These are phyloP conservation scores for Cotoneaster glaucophyllus DNA, from an alignment of 306 rosid species.

Conservation along the genomic window DNA sequence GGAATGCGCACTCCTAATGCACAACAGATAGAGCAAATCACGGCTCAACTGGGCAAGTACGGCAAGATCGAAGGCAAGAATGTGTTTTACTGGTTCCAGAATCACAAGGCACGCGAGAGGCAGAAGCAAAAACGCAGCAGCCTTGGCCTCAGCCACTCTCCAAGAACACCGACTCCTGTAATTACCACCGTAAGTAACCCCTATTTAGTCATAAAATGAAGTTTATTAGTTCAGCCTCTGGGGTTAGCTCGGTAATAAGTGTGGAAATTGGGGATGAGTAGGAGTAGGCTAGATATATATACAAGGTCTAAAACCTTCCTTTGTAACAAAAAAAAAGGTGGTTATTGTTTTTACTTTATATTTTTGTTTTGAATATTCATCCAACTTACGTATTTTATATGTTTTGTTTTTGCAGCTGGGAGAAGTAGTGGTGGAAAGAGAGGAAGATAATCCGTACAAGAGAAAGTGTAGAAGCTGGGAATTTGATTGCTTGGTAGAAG, in stretches of 20 bases:
- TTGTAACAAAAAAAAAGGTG: not conserved
- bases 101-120: conserved; percentile 93
- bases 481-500: conserved; percentile 52
- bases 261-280: not conserved
- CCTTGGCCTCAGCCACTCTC: conserved; percentile 53
- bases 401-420: conserved; percentile 26
- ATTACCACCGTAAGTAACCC: conserved; percentile 8
- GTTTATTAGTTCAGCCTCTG: not conserved
- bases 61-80: conserved; percentile 99
- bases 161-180: conserved; percentile 39
- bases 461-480: conserved; percentile 69
- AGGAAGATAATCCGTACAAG: conserved; percentile 72
- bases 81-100: conserved; percentile 97
- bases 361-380: not conserved
- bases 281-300: not conserved
- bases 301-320: not conserved
- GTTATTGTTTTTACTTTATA: not conserved
- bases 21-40: conserved; percentile 81
- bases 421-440: conserved; percentile 37
- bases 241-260: not conserved
- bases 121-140: conserved; percentile 84
- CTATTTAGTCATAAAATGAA: not conserved
- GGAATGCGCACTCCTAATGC: conserved; percentile 98
- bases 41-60: conserved; percentile 66
- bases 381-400: not conserved